Conservation (phyloP, 2,329 filamentous ascomycete species). For the Aspergillus sp. region DNA sequence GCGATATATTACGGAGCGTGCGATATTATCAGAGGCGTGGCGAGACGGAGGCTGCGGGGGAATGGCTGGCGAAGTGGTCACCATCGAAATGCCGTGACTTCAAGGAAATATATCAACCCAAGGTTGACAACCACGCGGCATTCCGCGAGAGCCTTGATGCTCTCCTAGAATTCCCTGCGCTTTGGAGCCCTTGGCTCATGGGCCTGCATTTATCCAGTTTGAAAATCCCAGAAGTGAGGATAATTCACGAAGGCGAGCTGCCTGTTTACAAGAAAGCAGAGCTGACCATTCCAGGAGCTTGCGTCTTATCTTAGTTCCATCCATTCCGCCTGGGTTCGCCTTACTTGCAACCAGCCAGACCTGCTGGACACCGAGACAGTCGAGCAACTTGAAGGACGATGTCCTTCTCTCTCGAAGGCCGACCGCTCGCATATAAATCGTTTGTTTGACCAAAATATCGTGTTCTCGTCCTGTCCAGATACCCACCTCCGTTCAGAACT, state of each 20-base stretch:
- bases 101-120: conserved; percentile 10
- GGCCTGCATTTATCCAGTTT: conserved; percentile 14
- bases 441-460: conserved; percentile 1
- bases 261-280: neutral
- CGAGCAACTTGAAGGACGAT: conserved; percentile 13
- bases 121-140: conserved; percentile 1
- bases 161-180: conserved; percentile 10
- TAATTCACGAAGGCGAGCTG: neutral
- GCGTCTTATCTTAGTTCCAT: conserved; percentile 6
- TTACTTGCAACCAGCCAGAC: neutral
- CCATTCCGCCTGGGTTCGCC: neutral
- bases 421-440: conserved; percentile 11
- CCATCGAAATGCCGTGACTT: conserved; percentile 16
- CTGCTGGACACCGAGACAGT: conserved; percentile 9
- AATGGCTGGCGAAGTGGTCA: conserved; percentile 16
- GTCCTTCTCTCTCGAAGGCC: conserved; percentile 7
- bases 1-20: conserved; percentile 15
- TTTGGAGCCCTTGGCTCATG: conserved; percentile 14
- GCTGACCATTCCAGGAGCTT: conserved; percentile 11
- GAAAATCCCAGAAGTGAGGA: conserved; percentile 11
- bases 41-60: conserved; percentile 4
- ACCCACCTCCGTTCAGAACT: neutral
- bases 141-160: conserved; percentile 8
- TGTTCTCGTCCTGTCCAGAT: conserved; percentile 4
- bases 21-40: conserved; percentile 10